Evolutionary conservation across 768 basidiomycete species (phyloP), one percentile per base, ranked within the genome.

Genomic region (Trametes meyenii): DNA sequence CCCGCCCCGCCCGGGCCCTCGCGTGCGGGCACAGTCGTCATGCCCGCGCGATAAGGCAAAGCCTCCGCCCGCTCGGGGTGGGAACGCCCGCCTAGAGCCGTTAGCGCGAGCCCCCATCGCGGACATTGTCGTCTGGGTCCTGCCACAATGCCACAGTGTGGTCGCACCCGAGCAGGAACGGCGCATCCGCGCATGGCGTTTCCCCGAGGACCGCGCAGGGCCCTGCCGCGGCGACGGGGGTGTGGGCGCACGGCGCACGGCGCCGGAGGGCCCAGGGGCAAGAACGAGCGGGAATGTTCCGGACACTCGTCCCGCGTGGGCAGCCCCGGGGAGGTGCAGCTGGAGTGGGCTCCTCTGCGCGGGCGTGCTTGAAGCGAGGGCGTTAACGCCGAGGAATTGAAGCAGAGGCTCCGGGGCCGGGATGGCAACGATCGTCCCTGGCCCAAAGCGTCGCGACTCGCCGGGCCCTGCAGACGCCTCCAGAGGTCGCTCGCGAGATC

Each of bases 391-490:
- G 45, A 44, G 36, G 57, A 50, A 43, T 26, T 50, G 57, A 33
- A 49, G 29, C 29, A 35, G 29, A 17, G 29, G 48, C 8, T 35
- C 23, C 54, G 52, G 49, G 33, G 1, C 54, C 45, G 54, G 29
- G 46, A 50, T 39, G 33, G 54, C 48, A 50, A 61, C 60, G 60
- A 61, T 61, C 60, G 53, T 55, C 54, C 53, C 60, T n/a, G 29
- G 26, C 45, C 50, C 8, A 33, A 33, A 33, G 4, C 29, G 29
- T 40, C 56, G 24, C 48, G 38, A 55, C 17, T 5, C 29, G 38
- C 50, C 10, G 45, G n/a, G 21, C 38, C 16, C 24, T 11, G n/a
- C 43, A 8, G 44, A 13, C n/a, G n/a, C n/a, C 17, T 29, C 8
- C 12, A 21, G 19, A 39, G n/a, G 12, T 24, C 6, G 29, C 46